These are phyloP conservation scores for Papiliotrema fonsecae DNA, from an alignment of 1,284 basidiomycete species.

Conservation along the genomic window DNA sequence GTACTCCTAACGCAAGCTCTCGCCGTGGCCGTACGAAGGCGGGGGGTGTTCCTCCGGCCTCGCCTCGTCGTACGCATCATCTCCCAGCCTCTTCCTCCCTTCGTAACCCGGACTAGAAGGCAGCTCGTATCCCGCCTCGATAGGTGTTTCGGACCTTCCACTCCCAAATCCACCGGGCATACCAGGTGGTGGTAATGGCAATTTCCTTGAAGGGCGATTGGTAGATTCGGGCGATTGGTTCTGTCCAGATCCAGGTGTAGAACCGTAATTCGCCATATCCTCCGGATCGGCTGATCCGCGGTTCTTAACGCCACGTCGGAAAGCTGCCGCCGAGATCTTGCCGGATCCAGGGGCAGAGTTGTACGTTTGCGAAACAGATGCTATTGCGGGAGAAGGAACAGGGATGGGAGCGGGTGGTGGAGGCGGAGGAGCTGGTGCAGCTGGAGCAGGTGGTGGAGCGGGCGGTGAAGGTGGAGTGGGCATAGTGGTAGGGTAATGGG, in stretches of 20 bases:
- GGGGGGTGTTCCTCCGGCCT: conserved; percentile 1
- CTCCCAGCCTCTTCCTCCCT: not conserved
- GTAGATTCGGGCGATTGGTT: not conserved
- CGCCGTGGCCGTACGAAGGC: conserved; percentile 5
- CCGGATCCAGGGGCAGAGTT: conserved; percentile 12
- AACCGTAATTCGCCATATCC: not conserved
- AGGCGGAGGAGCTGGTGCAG: not conserved
- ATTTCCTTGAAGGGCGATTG: not conserved
- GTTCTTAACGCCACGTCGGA: conserved; percentile 10
- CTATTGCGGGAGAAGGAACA: not conserved
- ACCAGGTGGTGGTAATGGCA: not conserved
- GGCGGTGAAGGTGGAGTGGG: not conserved
- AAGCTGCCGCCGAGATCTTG: conserved; percentile 36
- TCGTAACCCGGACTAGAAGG: not conserved
- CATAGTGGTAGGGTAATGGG: not conserved
- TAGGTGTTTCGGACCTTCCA: conserved; percentile 2
- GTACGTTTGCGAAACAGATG: not conserved
- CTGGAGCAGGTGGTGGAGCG: not conserved
- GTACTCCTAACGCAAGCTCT: conserved; percentile 7
- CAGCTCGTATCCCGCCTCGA: conserved; percentile 4
- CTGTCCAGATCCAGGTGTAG: not conserved
- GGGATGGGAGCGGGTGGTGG: conserved; percentile 1
- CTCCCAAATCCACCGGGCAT: not conserved
- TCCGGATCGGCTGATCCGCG: conserved; percentile 3
- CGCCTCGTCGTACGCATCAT: conserved; percentile 4